Percentiles rank a stretch among this genome's conserved stretches.
phyloP scores from a whole-genome alignment of 2,329 filamentous ascomycete genomes.

The Colletotrichum tamarilloi region DNA sequence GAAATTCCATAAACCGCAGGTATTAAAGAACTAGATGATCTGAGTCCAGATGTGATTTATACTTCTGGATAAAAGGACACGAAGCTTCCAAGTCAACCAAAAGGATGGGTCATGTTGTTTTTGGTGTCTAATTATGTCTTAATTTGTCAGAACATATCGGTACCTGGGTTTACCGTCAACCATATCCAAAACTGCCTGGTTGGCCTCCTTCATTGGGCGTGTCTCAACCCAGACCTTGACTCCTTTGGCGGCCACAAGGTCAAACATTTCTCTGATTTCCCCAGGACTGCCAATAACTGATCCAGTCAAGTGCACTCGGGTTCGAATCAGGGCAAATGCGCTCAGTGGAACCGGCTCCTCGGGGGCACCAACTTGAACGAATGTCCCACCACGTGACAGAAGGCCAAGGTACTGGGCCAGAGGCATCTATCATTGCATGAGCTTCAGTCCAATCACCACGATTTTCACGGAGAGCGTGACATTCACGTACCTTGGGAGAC shows the following conservation, averaged over 20 bases:
- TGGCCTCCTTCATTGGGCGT: not conserved
- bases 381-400: slow-evolving; percentile 68
- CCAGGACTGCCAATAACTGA: not conserved
- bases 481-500: not conserved
- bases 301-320: not conserved
- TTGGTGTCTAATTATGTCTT: not conserved
- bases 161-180: not conserved
- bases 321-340: not conserved
- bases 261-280: not conserved
- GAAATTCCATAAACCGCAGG: not conserved
- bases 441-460: no score
- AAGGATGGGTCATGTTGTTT: not conserved
- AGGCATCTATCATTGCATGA: slow-evolving; percentile 67
- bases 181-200: not conserved
- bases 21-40: not conserved
- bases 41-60: no score
- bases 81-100: not conserved
- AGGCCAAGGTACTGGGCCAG: slow-evolving; percentile 70
- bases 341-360: not conserved
- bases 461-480: not conserved
- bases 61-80: accelerated
- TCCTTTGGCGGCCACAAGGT: not conserved
- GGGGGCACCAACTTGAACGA: slow-evolving; percentile 68
- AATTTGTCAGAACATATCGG: not conserved
- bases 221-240: not conserved